phyloP scores from a whole-genome alignment of 345 rosid genomes.

The Raphanus raphanistrum region DNA sequence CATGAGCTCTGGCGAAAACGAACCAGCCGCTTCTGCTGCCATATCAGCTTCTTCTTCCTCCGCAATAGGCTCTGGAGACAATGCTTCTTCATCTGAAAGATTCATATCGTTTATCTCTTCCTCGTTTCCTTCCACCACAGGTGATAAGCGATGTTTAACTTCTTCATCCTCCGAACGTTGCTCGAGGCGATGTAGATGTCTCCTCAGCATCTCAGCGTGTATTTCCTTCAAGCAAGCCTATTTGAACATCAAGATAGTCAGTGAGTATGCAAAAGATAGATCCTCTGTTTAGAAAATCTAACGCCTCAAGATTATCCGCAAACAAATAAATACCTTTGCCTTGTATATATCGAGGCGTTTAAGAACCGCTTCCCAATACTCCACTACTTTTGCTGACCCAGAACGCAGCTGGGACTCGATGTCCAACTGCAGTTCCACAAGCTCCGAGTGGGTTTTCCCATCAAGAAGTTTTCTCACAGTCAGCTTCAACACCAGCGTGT shows the following conservation, averaged over 20 bases:
- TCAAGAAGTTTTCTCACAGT: constrained; percentile 75
- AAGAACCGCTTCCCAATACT: constrained; percentile 95
- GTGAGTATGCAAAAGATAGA: constrained; percentile 6
- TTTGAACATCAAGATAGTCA: constrained; percentile 26
- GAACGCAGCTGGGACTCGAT: constrained; percentile 82
- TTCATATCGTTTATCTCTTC: constrained; percentile 45
- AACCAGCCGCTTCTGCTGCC: constrained; percentile 74
- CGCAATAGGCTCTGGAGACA: constrained; percentile 65
- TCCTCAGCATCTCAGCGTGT: constrained; percentile 78
- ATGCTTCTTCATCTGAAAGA: constrained; percentile 49
- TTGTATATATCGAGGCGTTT: constrained; percentile 87
- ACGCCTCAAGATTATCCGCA: constrained; percentile 1
- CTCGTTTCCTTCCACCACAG: constrained; percentile 54
- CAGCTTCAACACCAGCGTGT: constrained; percentile 84
- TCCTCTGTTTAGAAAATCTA: background rate
- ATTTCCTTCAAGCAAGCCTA: constrained; percentile 95
- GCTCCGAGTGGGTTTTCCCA: constrained; percentile 72
- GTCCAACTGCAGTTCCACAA: constrained; percentile 62
- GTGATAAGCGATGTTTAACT: constrained; percentile 39
- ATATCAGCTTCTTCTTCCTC: constrained; percentile 49
- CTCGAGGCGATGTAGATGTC: constrained; percentile 76
- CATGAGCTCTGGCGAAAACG: constrained; percentile 83
- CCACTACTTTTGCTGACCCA: constrained; percentile 93
- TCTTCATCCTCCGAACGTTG: constrained; percentile 52
- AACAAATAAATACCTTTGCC: constrained; percentile 75